phyloP scores from a whole-genome alignment of 495 filamentous ascomycete genomes.

The Xylaria castorea region DNA sequence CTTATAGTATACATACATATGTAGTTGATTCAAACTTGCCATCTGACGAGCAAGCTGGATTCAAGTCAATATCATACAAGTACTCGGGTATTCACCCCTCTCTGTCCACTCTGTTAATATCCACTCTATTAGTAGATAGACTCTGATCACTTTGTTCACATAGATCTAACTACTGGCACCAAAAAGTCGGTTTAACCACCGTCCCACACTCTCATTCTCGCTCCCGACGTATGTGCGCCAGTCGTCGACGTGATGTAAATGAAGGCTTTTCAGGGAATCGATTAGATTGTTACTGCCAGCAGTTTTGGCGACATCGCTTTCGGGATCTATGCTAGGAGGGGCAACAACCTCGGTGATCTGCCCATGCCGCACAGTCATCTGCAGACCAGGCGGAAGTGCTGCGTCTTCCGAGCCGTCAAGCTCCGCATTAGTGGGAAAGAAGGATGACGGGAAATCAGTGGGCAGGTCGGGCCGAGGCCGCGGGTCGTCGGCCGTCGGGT shows the following conservation, averaged over 20 bases:
- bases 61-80: neutral
- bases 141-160: no score
- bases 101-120: neutral
- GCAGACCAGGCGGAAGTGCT: constrained; percentile 3
- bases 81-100: neutral
- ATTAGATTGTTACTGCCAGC: constrained; percentile 30
- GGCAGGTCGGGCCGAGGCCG: constrained; percentile 58
- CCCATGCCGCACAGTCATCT: constrained; percentile 49
- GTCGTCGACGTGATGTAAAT: constrained; percentile 49
- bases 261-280: constrained; percentile 34
- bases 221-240: constrained; percentile 41
- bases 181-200: constrained; percentile 49
- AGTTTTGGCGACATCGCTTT: neutral
- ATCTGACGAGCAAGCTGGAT: neutral
- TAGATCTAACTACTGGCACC: constrained; percentile 29
- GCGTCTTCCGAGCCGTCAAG: neutral
- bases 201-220: constrained; percentile 33
- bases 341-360: constrained; percentile 41
- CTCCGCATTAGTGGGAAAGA: constrained; percentile 20
- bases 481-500: constrained; percentile 60
- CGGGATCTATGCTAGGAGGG: neutral
- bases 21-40: neutral
- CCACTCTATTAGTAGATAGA: no score
- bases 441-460: constrained; percentile 35
- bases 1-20: neutral